phyloP scores from a whole-genome alignment of 176 grass and related monocot species.

The Miscanthus lutarioriparius region DNA sequence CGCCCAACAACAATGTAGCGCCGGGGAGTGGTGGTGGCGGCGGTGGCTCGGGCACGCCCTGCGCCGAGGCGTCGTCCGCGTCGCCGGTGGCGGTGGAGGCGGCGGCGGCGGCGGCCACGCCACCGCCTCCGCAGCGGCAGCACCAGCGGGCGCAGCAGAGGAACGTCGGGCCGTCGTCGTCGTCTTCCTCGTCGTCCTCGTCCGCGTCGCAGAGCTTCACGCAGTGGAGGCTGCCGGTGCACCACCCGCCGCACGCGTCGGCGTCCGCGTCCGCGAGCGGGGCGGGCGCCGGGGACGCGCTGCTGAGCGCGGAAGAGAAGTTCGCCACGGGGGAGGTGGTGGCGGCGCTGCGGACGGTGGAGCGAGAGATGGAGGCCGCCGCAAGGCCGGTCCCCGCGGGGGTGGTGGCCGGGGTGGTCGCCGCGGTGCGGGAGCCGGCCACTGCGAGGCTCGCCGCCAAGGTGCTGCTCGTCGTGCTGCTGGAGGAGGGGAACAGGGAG shows the following conservation, averaged over 20 bases:
- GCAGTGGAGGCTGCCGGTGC: constrained; percentile 75
- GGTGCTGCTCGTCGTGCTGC: constrained; percentile 59
- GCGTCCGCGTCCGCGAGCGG: neutral
- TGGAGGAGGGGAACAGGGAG: constrained; percentile 57
- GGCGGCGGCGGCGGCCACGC: constrained; percentile 4
- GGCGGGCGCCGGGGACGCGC: neutral
- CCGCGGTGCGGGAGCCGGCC: constrained; percentile 52
- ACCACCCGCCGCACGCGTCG: constrained; percentile 56
- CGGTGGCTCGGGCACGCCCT: neutral
- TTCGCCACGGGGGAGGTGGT: constrained; percentile 58
- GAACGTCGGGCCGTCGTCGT: constrained; percentile 39
- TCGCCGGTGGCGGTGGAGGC: constrained; percentile 23
- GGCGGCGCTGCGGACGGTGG: constrained; percentile 48
- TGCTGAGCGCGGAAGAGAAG: constrained; percentile 45
- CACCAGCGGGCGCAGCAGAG: constrained; percentile 16
- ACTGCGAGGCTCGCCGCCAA: constrained; percentile 64
- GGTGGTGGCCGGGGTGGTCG: constrained; percentile 58
- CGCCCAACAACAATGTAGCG: constrained; percentile 37
- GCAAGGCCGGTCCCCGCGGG: constrained; percentile 31
- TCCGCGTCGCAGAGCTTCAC: constrained; percentile 89
- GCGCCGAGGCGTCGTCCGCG: constrained; percentile 23
- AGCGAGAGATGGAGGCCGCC: constrained; percentile 47
- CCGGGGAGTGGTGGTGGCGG: neutral
- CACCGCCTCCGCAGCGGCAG: neutral
- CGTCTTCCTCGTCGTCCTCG: constrained; percentile 62